Evolutionary conservation across 2,329 filamentous ascomycete genomes (phyloP).

Genomic region (Gnomoniopsis smithogilvyi): DNA sequence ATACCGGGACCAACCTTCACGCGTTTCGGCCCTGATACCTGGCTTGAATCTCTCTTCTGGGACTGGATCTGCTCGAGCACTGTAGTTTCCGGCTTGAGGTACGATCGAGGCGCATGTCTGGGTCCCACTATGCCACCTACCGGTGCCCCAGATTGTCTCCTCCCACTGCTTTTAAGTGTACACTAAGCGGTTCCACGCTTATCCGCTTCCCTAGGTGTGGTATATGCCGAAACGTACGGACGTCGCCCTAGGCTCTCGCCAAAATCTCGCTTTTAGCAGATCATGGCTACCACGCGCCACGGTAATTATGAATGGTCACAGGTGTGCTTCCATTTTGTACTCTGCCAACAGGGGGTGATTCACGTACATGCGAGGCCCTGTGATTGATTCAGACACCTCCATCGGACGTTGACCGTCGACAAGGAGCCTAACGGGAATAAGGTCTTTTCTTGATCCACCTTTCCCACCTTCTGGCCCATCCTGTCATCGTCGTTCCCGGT

Average conservation of each 20-base stretch:
- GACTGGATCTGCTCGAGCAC: neutral
- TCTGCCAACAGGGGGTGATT: neutral
- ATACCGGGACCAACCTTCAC: constrained; percentile 13
- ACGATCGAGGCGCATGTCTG: constrained; percentile 8
- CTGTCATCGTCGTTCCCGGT: neutral
- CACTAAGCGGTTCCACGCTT: neutral
- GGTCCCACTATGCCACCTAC: constrained; percentile 3
- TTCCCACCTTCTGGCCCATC: neutral
- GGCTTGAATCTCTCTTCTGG: neutral
- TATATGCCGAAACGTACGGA: neutral
- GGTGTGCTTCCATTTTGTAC: neutral
- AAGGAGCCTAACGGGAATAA: constrained; percentile 18
- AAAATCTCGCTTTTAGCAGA: neutral
- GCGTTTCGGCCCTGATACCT: neutral
- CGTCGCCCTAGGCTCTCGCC: neutral
- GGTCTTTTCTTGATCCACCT: constrained; percentile 8
- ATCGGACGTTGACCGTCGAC: constrained; percentile 17
- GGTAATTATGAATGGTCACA: neutral
- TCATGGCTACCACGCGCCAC: neutral
- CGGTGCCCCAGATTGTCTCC: constrained; percentile 3
- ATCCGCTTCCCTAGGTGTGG: neutral
- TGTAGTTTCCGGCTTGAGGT: neutral
- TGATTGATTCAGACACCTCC: constrained; percentile 7
- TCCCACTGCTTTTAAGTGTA: neutral
- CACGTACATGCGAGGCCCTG: too few relatives aligned